phyloP scores from a whole-genome alignment of 2,329 filamentous ascomycete species.

The Calonectria honghensis region DNA sequence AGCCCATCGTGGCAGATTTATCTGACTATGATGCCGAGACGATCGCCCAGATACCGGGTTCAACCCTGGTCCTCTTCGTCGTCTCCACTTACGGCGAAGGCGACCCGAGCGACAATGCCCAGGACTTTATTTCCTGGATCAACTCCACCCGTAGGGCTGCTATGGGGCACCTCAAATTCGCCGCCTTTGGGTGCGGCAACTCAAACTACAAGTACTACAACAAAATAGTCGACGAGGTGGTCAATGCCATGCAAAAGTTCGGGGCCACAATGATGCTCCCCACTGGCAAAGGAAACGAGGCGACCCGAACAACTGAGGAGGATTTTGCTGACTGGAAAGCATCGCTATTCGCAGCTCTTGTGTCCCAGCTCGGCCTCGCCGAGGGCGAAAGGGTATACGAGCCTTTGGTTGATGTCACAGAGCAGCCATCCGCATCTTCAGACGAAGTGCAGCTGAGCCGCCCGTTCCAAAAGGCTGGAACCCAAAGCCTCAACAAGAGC shows the following conservation, averaged over 20 bases:
- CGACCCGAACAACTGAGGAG: constrained; percentile 36
- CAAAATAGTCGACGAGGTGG: constrained; percentile 27
- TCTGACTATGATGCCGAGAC: constrained; percentile 33
- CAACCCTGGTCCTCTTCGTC: constrained; percentile 31
- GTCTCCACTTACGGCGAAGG: constrained; percentile 38
- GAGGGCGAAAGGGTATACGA: constrained; percentile 32
- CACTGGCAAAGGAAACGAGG: constrained; percentile 35
- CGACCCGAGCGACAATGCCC: constrained; percentile 38
- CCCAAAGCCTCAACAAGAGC: background rate
- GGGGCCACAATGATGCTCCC: constrained; percentile 28
- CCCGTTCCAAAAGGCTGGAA: constrained; percentile 24
- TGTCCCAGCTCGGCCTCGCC: constrained; percentile 25
- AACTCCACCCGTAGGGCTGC: background rate
- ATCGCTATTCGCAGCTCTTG: constrained; percentile 20
- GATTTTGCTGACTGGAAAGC: constrained; percentile 41
- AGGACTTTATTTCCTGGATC: constrained; percentile 33
- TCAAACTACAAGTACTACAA: constrained; percentile 39
- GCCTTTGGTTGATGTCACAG: constrained; percentile 31
- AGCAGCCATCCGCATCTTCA: constrained; percentile 2
- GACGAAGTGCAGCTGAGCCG: constrained; percentile 15
- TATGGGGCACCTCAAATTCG: constrained; percentile 32
- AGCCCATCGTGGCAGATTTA: constrained; percentile 31
- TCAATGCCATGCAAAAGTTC: constrained; percentile 6
- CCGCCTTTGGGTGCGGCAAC: constrained; percentile 38
- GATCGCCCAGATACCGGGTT: background rate